phyloP scores from a whole-genome alignment of 306 rosid genomes.

The Biancaea sappan region DNA sequence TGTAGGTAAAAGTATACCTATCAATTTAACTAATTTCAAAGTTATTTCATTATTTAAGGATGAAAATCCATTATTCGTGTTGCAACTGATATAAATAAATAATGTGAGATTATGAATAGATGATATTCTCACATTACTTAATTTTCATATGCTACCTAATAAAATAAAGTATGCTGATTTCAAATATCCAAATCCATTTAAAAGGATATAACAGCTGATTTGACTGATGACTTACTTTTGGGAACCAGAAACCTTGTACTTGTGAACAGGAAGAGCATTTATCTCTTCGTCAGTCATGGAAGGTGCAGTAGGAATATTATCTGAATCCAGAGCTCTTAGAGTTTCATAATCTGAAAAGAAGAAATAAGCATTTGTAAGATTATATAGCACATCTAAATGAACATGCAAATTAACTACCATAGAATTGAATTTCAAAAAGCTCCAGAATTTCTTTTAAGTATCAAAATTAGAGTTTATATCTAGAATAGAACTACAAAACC shows the following conservation, averaged over 20 bases:
- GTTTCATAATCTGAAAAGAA: constrained; percentile 71
- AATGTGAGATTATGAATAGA: too few species aligned
- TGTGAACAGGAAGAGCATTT: constrained; percentile 80
- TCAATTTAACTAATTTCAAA: background rate
- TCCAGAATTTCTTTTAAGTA: background rate
- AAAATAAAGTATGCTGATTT: background rate
- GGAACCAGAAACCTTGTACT: constrained; percentile 57
- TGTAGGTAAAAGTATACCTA: background rate
- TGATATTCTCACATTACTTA: background rate
- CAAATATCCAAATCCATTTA: constrained; percentile 14
- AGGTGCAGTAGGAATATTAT: constrained; percentile 62
- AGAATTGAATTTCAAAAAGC: constrained; percentile 24
- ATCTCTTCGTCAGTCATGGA: constrained; percentile 85
- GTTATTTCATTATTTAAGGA: background rate
- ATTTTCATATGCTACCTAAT: background rate
- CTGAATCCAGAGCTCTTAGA: constrained; percentile 78
- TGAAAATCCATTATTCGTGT: background rate
- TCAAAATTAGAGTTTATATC: constrained; percentile 1
- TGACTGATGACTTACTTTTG: constrained; percentile 54
- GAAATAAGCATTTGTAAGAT: background rate
- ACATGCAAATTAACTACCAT: constrained; percentile 1
- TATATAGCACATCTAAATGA: constrained; percentile 14
- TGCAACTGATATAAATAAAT: background rate
- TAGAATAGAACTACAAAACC: constrained; percentile 44
- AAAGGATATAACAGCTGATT: constrained; percentile 13